Evolutionary conservation across 179 eudicot species (phyloP).

Genomic region (Pouteria campechiana): DNA sequence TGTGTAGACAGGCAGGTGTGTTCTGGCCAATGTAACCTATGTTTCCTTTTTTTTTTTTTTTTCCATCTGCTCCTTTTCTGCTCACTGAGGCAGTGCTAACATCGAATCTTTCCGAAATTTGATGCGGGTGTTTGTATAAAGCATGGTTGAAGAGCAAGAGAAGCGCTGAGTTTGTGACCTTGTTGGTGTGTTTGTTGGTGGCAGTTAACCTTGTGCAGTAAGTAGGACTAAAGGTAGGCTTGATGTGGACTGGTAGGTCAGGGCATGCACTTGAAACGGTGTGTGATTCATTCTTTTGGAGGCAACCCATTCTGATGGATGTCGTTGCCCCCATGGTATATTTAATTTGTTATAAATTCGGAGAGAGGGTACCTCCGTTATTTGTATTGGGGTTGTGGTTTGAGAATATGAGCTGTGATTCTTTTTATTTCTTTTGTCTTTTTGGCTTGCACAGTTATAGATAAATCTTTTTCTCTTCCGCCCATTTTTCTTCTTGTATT

Average conservation of each 20-base stretch:
- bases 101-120: background rate
- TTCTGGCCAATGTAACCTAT: too few relatives aligned
- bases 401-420: too few relatives aligned
- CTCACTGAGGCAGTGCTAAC: background rate
- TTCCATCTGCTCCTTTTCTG: background rate
- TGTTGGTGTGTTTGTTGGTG: too few relatives aligned
- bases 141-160: background rate
- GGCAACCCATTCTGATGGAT: slow-evolving; percentile 11
- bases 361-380: too few relatives aligned
- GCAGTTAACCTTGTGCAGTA: slow-evolving; percentile 5
- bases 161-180: background rate
- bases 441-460: too few relatives aligned
- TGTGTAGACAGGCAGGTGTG: slow-evolving; percentile 25
- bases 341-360: slow-evolving; percentile 28
- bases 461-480: too few relatives aligned
- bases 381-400: too few relatives aligned
- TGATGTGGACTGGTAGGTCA: background rate
- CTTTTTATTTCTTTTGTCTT: too few relatives aligned
- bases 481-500: too few relatives aligned
- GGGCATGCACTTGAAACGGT: slow-evolving; percentile 8
- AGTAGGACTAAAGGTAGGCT: background rate
- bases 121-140: background rate
- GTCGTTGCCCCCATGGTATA: slow-evolving; percentile 10
- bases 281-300: slow-evolving; percentile 30
- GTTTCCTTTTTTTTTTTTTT: too few relatives aligned